Evolutionary conservation across 352 stramenopile species (phyloP), one percentile per base, ranked within the genome.

Genomic region (Pythium grandisporangium): DNA sequence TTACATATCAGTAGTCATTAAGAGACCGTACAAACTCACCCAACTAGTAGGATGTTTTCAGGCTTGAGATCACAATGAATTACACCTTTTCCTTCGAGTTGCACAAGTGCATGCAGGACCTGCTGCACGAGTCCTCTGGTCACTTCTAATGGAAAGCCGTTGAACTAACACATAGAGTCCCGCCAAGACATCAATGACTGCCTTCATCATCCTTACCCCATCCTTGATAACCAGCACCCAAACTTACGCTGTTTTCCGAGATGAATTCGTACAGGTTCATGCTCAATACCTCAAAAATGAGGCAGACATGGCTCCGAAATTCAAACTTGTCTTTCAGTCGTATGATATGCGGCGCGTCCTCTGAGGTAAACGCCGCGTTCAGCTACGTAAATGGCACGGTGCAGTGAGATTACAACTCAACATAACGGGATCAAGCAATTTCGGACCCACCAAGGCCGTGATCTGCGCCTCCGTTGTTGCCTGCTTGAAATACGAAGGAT

Each of bases 61-160:
- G 94, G 94, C 52, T 98, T 98, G 30, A 98, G 70, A 67, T 98
- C 95, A 52, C 90, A 97, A 66, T 98, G 93, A 45, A 98, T 97
- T n/a, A 98, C 80, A 54, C 93, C 74, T n/a, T 95, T 78, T 22
- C 95, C 67, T 4, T 67, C 59, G 21, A 96, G 64, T 42, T 86
- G 91, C 6, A 60, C 52, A n/a, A 96, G 55, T 2, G 67, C 81
- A 27, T 76, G 50, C 5, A 98, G 71, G n/a, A 98, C 84, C 61
- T 98, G 93, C 36, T 82, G 76, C 12, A 86, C 62, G 52, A 98
- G 95, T 20, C 93, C 95, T 24, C 84, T 75, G 27, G 98, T 85
- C 8, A 96, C 58, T 30, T 86, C 83, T 3, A 97, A 45, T 5
- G 82, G 83, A n/a, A 96, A 73, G 11, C 70, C 55, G 27, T 66